These are phyloP conservation scores for Dryas alaskensis DNA, from an alignment of 306 rosid genomes.

Conservation along the genomic window DNA sequence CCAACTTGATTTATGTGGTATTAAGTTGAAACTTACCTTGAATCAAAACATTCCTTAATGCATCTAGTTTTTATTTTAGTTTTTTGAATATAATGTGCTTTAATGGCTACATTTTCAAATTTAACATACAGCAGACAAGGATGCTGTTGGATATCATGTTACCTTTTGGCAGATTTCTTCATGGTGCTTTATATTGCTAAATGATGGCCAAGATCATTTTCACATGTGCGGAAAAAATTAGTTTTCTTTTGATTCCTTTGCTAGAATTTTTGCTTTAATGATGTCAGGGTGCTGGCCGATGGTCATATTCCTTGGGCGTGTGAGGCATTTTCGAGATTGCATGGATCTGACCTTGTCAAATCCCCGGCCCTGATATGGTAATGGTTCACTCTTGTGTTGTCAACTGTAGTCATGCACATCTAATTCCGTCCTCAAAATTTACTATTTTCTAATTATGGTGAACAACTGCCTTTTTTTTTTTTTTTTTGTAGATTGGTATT, in stretches of 20 bases:
- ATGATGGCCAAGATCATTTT: background rate
- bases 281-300: slow-evolving; percentile 67
- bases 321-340: slow-evolving; percentile 64
- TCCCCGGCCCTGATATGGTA: slow-evolving; percentile 54
- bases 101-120: background rate
- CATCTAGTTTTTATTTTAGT: background rate
- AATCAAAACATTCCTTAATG: background rate
- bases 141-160: background rate
- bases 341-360: slow-evolving; percentile 47
- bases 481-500: background rate
- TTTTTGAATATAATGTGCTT: background rate
- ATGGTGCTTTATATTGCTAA: background rate
- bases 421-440: background rate
- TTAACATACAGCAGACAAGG: background rate
- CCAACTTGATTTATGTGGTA: background rate
- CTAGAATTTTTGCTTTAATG: slow-evolving; percentile 27
- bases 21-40: background rate
- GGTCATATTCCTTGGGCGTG: slow-evolving; percentile 87
- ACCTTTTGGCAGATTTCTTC: background rate
- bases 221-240: background rate
- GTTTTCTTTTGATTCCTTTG: slow-evolving; percentile 8
- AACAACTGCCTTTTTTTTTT: background rate
- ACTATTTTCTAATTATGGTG: background rate
- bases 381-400: slow-evolving; percentile 11
- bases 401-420: slow-evolving; percentile 12